Base-by-base conservation (phyloP, 805 yeast species). In the Saccharomycopsis fermentans region DNA sequence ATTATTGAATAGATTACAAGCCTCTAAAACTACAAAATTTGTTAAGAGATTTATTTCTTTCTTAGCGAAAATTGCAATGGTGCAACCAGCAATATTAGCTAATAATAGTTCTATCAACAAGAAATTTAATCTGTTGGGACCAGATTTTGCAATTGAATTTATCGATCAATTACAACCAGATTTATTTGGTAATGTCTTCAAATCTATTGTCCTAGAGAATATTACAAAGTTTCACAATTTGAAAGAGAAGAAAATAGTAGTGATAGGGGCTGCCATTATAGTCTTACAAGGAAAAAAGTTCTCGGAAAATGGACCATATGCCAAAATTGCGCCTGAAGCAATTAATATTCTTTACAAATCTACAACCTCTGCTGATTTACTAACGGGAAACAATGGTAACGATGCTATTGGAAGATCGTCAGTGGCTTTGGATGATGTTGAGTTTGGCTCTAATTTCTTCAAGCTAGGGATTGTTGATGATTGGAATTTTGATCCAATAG, bases 381-480 rank as follows among this genome's bases (percentile, higher is more conserved):
- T 52, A 6, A 39, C 71, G 69, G 55, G 55, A 17, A 37, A n/a
- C 16, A 36, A 11, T 14, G 21, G 14, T n/a, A 24, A 66, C n/a
- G 73, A 76, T 47, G 74, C 70, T 54, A 62, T 74, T 52, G 76
- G 71, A 1, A 74, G 73, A 58, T 60, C 71, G 3, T 69, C 74
- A 47, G 61, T 60, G 17, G 68, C 63, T 17, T 66, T 56, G 37
- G 70, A 70, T 43, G 83, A 80, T 54, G 66, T 78, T 21, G 86
- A 84, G 63, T 94, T 91, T 71, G 98, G 98, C 1, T 85, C 97
- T 0, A 82, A 84, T 56, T 94, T 81, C 70, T 87, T 95, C 56
- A 83, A 80, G 66, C 75, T 94, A 60, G 81, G 79, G 1, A 79
- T 87, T 2, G 83, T 90, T 54, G 76, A 80, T 36, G 71, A 71